Conservation (phyloP, 1,284 basidiomycete genomes). For the Polyporus tsugae region DNA sequence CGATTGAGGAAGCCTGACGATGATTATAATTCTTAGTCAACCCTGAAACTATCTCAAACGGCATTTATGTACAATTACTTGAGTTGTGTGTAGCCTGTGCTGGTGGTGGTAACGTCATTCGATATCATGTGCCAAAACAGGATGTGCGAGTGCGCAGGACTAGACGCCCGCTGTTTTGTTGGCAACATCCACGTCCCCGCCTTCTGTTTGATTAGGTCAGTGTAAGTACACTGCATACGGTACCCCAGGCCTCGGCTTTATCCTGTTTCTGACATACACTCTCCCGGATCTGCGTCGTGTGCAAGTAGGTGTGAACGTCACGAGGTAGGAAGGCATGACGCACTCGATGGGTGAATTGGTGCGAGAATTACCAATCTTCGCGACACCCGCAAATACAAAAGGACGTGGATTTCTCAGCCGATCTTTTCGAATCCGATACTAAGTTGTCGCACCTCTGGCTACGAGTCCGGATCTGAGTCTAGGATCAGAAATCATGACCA, state of each 20-base stretch:
- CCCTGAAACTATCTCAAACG: no score
- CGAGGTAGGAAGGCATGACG: slow-evolving; percentile 3
- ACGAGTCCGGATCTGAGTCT: background rate
- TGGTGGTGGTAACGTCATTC: background rate
- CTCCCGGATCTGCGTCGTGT: background rate
- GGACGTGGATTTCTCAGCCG: no score
- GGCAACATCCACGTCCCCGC: no score
- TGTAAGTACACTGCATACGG: no score
- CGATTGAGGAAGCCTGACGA: no score
- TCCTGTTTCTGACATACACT: background rate
- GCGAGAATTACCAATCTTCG: slow-evolving; percentile 5
- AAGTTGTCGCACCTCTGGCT: background rate
- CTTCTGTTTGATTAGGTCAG: no score
- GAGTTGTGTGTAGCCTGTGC: background rate
- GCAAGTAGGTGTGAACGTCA: background rate
- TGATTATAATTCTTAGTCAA: no score
- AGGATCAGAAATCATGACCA: background rate
- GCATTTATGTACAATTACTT: no score
- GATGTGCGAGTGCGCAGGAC: background rate
- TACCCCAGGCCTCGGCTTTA: background rate
- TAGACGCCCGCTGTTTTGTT: background rate
- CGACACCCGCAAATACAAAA: background rate
- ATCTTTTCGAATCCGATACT: background rate
- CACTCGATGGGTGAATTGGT: background rate
- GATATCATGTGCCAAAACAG: background rate